A percentile compares a stretch with the other conserved stretches of the same genome.
Evolutionary conservation across 805 yeast genomes (phyloP).

Genomic region (Schizosaccharomyces osmophilus): DNA sequence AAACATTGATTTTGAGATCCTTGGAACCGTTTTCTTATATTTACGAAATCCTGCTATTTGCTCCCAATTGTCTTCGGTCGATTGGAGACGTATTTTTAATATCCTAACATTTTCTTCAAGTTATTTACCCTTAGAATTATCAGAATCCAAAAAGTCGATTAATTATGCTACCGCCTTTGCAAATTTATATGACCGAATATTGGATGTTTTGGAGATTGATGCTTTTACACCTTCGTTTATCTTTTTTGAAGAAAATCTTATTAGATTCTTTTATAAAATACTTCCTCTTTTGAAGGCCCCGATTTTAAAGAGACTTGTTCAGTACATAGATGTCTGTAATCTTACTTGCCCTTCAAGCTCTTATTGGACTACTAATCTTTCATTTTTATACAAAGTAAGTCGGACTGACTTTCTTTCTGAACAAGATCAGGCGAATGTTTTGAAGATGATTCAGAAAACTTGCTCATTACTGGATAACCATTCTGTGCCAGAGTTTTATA

Average conservation of each 20-base stretch:
- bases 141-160: background rate
- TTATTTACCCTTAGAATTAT: background rate
- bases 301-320: background rate
- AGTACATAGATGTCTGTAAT: background rate
- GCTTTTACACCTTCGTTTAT: background rate
- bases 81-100: background rate
- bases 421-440: background rate
- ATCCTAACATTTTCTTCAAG: background rate
- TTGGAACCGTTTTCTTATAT: conserved; percentile 27
- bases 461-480: background rate
- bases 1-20: conserved; percentile 38
- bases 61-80: background rate
- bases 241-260: background rate
- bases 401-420: background rate
- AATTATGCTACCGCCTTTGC: background rate
- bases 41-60: conserved; percentile 9
- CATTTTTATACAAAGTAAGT: background rate
- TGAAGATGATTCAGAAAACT: background rate
- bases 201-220: background rate
- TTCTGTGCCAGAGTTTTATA: background rate
- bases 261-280: background rate
- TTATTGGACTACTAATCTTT: background rate
- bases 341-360: background rate
- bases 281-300: background rate
- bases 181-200: background rate